These are phyloP conservation scores for Carex cristatella DNA, from an alignment of 176 grass and related monocot species.

Conservation along the genomic window DNA sequence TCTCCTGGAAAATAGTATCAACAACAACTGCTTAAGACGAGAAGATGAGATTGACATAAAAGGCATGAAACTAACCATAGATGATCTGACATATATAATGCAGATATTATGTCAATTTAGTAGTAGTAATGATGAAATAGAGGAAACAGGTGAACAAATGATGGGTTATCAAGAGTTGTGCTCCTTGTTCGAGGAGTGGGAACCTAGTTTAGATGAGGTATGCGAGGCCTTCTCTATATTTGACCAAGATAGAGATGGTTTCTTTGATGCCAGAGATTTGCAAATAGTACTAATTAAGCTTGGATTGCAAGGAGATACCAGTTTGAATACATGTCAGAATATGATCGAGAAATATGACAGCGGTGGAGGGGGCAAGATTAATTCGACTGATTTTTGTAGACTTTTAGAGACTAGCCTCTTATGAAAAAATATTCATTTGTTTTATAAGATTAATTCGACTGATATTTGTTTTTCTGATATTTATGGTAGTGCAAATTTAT, in stretches of 20 bases:
- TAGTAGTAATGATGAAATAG: neutral
- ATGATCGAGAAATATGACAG: slow-evolving; percentile 39
- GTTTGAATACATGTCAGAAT: slow-evolving; percentile 31
- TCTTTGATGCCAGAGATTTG: slow-evolving; percentile 56
- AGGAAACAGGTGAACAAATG: slow-evolving; percentile 1
- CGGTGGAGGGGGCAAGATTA: slow-evolving; percentile 19
- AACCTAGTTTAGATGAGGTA: slow-evolving; percentile 69
- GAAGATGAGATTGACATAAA: neutral
- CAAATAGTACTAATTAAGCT: slow-evolving; percentile 38
- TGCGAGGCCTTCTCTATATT: slow-evolving; percentile 54
- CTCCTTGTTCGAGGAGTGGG: slow-evolving; percentile 50
- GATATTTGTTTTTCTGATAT: neutral
- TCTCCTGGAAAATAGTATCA: neutral
- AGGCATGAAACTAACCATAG: neutral
- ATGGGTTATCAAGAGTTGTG: slow-evolving; percentile 29
- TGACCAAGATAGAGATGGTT: slow-evolving; percentile 54
- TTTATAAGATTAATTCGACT: neutral
- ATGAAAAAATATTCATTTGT: neutral
- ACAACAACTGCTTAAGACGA: neutral
- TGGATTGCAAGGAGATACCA: slow-evolving; percentile 28
- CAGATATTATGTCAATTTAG: neutral
- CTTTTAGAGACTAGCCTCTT: slow-evolving; percentile 28
- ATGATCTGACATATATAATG: neutral
- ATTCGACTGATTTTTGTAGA: slow-evolving; percentile 20
- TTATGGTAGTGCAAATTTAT: neutral